Percentiles rank a stretch among this genome's conserved stretches.
These are phyloP conservation scores for Fusarium bactridioides DNA, from an alignment of 2,329 filamentous ascomycete genomes.

Conservation along the genomic window DNA sequence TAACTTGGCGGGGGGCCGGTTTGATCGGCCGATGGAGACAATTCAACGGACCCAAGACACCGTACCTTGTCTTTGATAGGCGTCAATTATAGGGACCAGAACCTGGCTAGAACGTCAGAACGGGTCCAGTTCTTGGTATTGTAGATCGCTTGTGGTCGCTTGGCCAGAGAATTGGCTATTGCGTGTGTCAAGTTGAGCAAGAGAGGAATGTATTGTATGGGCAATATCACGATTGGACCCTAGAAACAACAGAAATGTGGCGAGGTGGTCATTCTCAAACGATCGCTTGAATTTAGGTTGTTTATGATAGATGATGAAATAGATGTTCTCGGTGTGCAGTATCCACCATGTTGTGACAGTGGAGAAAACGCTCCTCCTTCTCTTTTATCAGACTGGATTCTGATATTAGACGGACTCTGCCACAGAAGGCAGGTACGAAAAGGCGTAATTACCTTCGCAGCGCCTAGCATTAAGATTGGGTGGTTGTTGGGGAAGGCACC, in stretches of 20 bases:
- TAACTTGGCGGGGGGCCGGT: slow-evolving; percentile 29
- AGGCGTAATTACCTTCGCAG: neutral
- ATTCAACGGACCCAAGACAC: neutral
- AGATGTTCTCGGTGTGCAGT: neutral
- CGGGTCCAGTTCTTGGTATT: slow-evolving; percentile 12
- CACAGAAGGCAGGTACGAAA: slow-evolving; percentile 26
- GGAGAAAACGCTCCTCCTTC: neutral
- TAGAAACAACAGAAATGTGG: neutral
- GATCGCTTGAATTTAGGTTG: neutral
- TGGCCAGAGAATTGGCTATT: neutral
- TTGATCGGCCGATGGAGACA: slow-evolving; percentile 39
- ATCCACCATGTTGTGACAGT: neutral
- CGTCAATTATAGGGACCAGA: slow-evolving; percentile 2
- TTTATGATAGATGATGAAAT: neutral
- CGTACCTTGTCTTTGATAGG: neutral
- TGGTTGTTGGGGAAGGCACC: neutral
- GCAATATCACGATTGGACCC: neutral
- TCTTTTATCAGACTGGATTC: neutral
- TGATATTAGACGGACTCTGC: slow-evolving; percentile 1
- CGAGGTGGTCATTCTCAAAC: neutral
- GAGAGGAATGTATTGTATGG: neutral
- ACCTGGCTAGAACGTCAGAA: slow-evolving; percentile 19
- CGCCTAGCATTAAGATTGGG: neutral
- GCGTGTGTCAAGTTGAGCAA: neutral
- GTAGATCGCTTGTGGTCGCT: slow-evolving; percentile 10